These are phyloP conservation scores for Paramecium sonneborni DNA, from an alignment of 73 alveolate species.

Conservation along the genomic window DNA sequence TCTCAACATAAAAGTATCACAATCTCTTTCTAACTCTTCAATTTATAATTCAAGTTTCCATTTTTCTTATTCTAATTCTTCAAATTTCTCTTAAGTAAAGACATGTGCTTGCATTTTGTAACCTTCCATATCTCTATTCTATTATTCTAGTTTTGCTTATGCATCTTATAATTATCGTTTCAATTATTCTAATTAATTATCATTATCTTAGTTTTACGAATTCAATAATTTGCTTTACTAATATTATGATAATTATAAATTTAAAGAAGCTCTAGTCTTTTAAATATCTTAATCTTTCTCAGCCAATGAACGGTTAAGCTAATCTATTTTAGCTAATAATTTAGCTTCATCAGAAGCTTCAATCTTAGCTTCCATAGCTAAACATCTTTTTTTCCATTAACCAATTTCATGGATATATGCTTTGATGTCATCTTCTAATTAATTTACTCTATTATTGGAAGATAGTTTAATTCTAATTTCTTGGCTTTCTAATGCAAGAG, in stretches of 20 bases:
- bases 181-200: background rate
- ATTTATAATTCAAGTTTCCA: constrained; percentile 16
- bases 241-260: background rate
- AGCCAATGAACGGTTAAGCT: background rate
- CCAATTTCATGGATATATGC: background rate
- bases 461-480: background rate
- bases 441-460: background rate
- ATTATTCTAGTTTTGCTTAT: background rate
- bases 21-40: constrained; percentile 24
- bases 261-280: background rate
- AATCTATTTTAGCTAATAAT: background rate
- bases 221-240: background rate
- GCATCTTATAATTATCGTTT: background rate
- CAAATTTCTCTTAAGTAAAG: background rate
- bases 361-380: background rate
- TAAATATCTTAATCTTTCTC: background rate
- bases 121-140: background rate
- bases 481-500: background rate
- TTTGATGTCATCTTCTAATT: background rate
- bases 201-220: background rate
- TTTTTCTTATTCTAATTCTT: background rate
- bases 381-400: background rate
- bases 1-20: background rate
- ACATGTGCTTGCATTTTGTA: background rate
- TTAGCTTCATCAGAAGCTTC: background rate